Evolutionary conservation across 1,139 yeast genomes (phyloP).

Genomic region (Meyerozyma guilliermondii): DNA sequence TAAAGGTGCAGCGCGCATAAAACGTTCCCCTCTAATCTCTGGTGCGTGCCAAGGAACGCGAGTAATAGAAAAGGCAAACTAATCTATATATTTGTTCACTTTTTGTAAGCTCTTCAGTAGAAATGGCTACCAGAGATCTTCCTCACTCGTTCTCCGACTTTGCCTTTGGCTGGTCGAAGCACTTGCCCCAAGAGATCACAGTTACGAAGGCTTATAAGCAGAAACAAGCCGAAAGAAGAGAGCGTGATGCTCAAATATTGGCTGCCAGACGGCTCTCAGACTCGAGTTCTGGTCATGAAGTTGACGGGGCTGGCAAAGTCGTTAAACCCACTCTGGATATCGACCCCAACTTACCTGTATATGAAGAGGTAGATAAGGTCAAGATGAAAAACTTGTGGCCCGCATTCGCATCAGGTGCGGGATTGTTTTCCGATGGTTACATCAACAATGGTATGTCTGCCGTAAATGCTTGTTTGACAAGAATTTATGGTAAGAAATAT

Average conservation of each 20-base stretch:
- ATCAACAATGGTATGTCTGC: constrained; percentile 79
- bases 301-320: background rate
- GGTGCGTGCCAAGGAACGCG: background rate
- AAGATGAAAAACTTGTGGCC: constrained; percentile 47
- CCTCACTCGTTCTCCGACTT: constrained; percentile 39
- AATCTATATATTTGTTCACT: background rate
- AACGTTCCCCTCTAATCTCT: background rate
- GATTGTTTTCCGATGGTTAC: constrained; percentile 87
- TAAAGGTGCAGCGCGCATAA: background rate
- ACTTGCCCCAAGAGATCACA: constrained; percentile 33
- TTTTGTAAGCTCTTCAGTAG: background rate
- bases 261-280: background rate
- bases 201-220: constrained; percentile 24
- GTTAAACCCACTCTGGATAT: background rate
- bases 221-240: constrained; percentile 3
- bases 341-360: constrained; percentile 1
- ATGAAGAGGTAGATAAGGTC: constrained; percentile 9
- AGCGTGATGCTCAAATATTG: constrained; percentile 5
- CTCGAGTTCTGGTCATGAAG: background rate
- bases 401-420: constrained; percentile 85
- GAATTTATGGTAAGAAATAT: constrained; percentile 61
- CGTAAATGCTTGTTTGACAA: constrained; percentile 62
- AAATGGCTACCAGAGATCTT: constrained; percentile 48
- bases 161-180: constrained; percentile 34
- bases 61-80: background rate